Conservation (phyloP, 805 yeast genomes). For the Kazachstania kunashirensis region DNA sequence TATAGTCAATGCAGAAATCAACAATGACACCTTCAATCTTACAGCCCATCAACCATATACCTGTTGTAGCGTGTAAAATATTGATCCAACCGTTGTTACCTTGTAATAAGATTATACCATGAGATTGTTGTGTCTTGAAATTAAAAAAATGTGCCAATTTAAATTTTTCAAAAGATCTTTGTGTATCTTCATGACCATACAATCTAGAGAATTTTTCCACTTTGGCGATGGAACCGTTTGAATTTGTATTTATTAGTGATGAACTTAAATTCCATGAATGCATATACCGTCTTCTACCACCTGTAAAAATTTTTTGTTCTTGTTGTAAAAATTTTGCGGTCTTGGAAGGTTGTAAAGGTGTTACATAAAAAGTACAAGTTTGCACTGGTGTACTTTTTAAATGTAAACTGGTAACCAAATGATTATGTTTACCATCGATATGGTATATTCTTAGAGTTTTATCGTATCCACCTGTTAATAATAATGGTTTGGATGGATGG, state of each 20-base stretch:
- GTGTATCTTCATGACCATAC: conserved; percentile 85
- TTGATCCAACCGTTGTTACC: conserved; percentile 93
- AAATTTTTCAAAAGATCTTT: conserved; percentile 80
- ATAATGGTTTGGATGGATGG: conserved; percentile 68
- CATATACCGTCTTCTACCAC: conserved; percentile 87
- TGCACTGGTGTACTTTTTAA: conserved; percentile 73
- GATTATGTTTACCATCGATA: conserved; percentile 78
- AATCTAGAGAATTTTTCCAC: conserved; percentile 79
- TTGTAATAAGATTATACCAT: conserved; percentile 63
- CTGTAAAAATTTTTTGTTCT: conserved; percentile 54
- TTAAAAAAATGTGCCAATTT: conserved; percentile 44
- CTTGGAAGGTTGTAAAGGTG: conserved; percentile 10
- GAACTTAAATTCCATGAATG: conserved; percentile 80
- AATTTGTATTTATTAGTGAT: conserved; percentile 30
- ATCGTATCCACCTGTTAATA: conserved; percentile 89
- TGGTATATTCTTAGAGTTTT: conserved; percentile 78
- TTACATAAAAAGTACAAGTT: conserved; percentile 40
- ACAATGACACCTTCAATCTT: conserved; percentile 80
- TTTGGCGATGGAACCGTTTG: conserved; percentile 21
- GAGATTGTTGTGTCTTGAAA: conserved; percentile 24
- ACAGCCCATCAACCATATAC: conserved; percentile 82
- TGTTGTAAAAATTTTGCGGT: conserved; percentile 11
- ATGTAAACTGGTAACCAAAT: conserved; percentile 72
- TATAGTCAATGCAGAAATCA: conserved; percentile 46
- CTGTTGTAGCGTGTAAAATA: conserved; percentile 60